Percentiles rank a stretch among this genome's conserved stretches.
These are phyloP conservation scores for Wallacemonas collosoma DNA, from an alignment of 208 protist species.

Conservation along the genomic window DNA sequence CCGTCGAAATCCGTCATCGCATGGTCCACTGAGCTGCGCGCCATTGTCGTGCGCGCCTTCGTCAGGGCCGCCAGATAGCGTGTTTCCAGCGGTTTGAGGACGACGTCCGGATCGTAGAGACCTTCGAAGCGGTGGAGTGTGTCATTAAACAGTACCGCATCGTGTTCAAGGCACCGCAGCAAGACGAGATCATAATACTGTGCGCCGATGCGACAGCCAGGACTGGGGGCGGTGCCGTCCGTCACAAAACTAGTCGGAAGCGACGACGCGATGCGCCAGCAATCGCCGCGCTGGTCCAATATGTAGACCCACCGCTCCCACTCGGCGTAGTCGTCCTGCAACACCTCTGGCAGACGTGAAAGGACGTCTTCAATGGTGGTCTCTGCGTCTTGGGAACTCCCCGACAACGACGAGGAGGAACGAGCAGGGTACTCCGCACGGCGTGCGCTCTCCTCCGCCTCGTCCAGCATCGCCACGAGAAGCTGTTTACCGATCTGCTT, in stretches of 20 bases:
- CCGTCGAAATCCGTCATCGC: neutral
- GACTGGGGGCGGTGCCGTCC: neutral
- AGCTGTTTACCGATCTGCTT: slow-evolving; percentile 23
- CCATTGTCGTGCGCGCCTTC: neutral
- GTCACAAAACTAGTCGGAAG: no score
- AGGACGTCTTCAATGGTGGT: slow-evolving; percentile 24
- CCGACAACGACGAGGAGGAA: neutral
- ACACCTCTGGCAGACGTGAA: slow-evolving; percentile 32
- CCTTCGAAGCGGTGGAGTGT: slow-evolving; percentile 29
- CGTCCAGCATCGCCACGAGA: slow-evolving; percentile 14
- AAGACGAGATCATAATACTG: slow-evolving; percentile 81
- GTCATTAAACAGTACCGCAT: slow-evolving; percentile 33
- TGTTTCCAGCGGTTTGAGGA: slow-evolving; percentile 45
- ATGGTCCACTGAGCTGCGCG: neutral
- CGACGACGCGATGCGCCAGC: slow-evolving; percentile 46
- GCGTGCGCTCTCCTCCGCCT: slow-evolving; percentile 12
- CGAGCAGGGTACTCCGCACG: slow-evolving; percentile 3
- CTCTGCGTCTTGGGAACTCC: neutral
- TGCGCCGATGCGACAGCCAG: slow-evolving; percentile 28
- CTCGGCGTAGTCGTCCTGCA: slow-evolving; percentile 25
- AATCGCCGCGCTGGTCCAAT: slow-evolving; percentile 56
- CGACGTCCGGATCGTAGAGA: slow-evolving; percentile 26
- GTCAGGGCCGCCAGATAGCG: slow-evolving; percentile 29
- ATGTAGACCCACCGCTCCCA: slow-evolving; percentile 79
- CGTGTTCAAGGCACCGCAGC: slow-evolving; percentile 48